Evolutionary conservation across 345 rosid species (phyloP).

Genomic region (Luvunga scandens): DNA sequence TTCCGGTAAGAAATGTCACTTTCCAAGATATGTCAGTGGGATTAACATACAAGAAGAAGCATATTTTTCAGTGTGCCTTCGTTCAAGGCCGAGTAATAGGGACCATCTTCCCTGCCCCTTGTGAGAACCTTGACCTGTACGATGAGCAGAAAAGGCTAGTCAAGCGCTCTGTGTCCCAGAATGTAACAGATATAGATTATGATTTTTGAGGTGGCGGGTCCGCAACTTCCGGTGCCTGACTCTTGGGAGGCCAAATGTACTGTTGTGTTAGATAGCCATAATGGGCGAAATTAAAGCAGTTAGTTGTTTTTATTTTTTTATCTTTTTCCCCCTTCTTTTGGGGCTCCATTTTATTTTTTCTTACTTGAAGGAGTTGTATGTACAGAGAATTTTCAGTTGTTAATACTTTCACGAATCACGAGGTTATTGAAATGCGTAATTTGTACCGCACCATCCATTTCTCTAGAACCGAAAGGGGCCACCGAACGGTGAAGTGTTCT

Average conservation of each 20-base stretch:
- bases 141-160: slow-evolving; percentile 69
- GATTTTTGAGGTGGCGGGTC: slow-evolving; percentile 41
- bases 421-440: slow-evolving; percentile 5
- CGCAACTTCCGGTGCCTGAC: background rate
- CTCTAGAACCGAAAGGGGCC: too few relatives aligned
- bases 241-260: slow-evolving; percentile 7
- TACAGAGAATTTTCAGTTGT: slow-evolving; percentile 18
- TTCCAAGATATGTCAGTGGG: slow-evolving; percentile 91
- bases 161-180: slow-evolving; percentile 61
- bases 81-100: slow-evolving; percentile 87
- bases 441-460: background rate
- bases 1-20: slow-evolving; percentile 73
- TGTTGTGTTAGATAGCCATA: slow-evolving; percentile 8
- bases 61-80: slow-evolving; percentile 86
- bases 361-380: slow-evolving; percentile 22
- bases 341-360: slow-evolving; percentile 7
- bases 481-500: background rate
- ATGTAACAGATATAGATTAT: slow-evolving; percentile 82
- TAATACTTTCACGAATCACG: slow-evolving; percentile 5
- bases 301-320: background rate
- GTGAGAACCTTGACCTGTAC: slow-evolving; percentile 85
- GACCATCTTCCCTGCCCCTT: slow-evolving; percentile 81
- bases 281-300: slow-evolving; percentile 17
- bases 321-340: background rate
- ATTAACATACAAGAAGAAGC: slow-evolving; percentile 87